Evolutionary conservation across 2,329 filamentous ascomycete species (phyloP), one percentile per base, ranked within the genome.

Genomic region (Teratosphaeria nubilosa): DNA sequence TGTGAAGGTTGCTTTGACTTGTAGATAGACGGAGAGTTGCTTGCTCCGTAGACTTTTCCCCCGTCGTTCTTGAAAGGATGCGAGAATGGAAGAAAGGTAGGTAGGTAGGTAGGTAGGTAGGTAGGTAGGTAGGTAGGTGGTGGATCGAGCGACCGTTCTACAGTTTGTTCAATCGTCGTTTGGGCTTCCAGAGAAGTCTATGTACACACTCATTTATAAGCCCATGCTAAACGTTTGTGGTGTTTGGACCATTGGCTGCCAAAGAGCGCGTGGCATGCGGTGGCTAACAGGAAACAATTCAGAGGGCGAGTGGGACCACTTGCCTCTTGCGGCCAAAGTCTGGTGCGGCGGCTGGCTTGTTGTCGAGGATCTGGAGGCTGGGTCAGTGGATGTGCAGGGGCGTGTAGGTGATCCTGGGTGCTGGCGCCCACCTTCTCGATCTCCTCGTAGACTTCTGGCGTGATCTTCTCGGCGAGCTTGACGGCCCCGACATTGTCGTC

Each of bases 401-500:
- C 20, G 22, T 3, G 41, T 3, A 11, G 9, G n/a, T 22, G 16
- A n/a, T 6, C 11, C 4, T 6, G n/a, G 5, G 5, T 41, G 13
- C 10, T 16, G 9, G 20, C 20, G n/a, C 41, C 3, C n/a, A 48
- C 41, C n/a, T 69, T 69, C 66, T 75, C 78, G 60, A 80, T 78
- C 66, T 73, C 70, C 61, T 73, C 69, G 69, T 73, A 70, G 30
- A 74, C 60, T 59, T 74, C 72, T 2, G 69, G 69, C 9, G 72
- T 74, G 52, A 74, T 55, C 66, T 74, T 73, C 10, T 67, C 64
- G 14, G 73, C 51, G 22, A 79, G 63, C 67, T 75, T 71, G 56
- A 79, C 59, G 2, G 77, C 75, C 63, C 74, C 75, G 66, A 72
- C 73, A 69, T 79, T 79, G 69, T 79, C 77, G 59, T 74, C 72